Conservation (phyloP, 805 yeast species). For the Yarrowia bubula region DNA sequence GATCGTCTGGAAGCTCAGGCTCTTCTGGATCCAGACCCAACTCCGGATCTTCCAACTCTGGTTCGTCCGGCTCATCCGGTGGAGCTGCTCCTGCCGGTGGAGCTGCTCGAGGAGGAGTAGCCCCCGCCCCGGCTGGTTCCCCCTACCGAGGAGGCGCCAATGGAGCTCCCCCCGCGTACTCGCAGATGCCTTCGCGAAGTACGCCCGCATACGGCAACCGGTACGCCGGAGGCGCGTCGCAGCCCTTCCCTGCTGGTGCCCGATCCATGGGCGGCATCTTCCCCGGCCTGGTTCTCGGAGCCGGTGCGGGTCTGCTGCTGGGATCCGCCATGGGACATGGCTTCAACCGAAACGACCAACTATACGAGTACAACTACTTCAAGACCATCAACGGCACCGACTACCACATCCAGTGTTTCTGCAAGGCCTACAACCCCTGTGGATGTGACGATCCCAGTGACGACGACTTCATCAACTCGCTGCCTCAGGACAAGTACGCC, state of each 20-base stretch:
- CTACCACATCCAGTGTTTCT: conserved; percentile 31
- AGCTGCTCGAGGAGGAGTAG: conserved; percentile 9
- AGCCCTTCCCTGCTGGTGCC: conserved; percentile 29
- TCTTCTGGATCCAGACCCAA: conserved; percentile 2
- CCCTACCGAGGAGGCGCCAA: conserved; percentile 9
- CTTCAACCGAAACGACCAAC: conserved; percentile 27
- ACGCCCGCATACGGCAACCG: conserved; percentile 24
- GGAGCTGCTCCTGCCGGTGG: not conserved
- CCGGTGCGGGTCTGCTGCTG: conserved; percentile 17
- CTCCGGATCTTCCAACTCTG: conserved; percentile 9
- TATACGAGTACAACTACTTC: conserved; percentile 31
- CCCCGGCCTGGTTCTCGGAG: conserved; percentile 27
- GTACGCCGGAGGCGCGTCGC: conserved; percentile 29
- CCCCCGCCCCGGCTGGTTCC: conserved; percentile 17
- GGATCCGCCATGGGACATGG: conserved; percentile 5
- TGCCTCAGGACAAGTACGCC: conserved; percentile 27
- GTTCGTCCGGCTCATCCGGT: conserved; percentile 6
- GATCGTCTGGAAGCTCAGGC: conserved; percentile 17
- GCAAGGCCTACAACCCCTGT: conserved; percentile 31
- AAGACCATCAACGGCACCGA: conserved; percentile 32
- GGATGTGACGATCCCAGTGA: conserved; percentile 30
- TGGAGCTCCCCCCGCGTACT: conserved; percentile 19
- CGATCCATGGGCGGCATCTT: conserved; percentile 26
- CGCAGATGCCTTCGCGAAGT: conserved; percentile 22
- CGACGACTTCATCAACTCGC: conserved; percentile 28